phyloP scores from a whole-genome alignment of 768 basidiomycete genomes.

The Austroboletus eburneus region DNA sequence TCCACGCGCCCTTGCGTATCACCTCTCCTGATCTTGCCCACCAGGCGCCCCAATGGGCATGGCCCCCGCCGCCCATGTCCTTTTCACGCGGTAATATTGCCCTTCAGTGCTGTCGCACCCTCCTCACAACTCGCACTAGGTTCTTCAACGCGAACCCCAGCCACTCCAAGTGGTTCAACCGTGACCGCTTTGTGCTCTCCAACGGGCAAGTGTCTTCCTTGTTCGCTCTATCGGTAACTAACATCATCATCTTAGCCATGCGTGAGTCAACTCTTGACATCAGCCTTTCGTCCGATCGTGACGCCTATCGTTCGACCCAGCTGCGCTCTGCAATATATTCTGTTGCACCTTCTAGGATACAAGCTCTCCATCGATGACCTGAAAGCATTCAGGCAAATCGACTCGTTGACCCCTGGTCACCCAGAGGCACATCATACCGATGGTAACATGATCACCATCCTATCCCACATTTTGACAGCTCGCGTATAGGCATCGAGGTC shows the following conservation, averaged over 20 bases:
- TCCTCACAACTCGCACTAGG: conserved; percentile 33
- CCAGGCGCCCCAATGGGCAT: conserved; percentile 91
- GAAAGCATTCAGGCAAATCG: conserved; percentile 88
- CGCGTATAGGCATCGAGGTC: conserved; percentile 65
- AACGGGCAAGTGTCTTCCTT: conserved; percentile 63
- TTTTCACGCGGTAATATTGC: conserved; percentile 61
- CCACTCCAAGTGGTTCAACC: conserved; percentile 91
- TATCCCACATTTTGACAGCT: conserved; percentile 6
- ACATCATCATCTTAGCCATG: conserved; percentile 49
- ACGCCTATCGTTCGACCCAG: conserved; percentile 37
- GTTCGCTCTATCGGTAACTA: conserved; percentile 2
- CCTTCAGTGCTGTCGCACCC: not conserved
- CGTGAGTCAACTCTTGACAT: conserved; percentile 42
- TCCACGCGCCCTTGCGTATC: not conserved
- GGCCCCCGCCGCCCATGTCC: conserved; percentile 78
- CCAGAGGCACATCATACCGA: conserved; percentile 75
- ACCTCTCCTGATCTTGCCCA: not conserved
- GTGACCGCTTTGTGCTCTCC: conserved; percentile 95
- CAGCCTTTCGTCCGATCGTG: not conserved
- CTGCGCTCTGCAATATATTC: conserved; percentile 89
- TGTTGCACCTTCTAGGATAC: conserved; percentile 90
- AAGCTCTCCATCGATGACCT: conserved; percentile 90
- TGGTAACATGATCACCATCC: conserved; percentile 33
- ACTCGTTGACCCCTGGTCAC: conserved; percentile 90
- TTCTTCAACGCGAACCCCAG: conserved; percentile 88